Conservation (phyloP, 352 stramenopile genomes). For the Globisporangium middletonii region DNA sequence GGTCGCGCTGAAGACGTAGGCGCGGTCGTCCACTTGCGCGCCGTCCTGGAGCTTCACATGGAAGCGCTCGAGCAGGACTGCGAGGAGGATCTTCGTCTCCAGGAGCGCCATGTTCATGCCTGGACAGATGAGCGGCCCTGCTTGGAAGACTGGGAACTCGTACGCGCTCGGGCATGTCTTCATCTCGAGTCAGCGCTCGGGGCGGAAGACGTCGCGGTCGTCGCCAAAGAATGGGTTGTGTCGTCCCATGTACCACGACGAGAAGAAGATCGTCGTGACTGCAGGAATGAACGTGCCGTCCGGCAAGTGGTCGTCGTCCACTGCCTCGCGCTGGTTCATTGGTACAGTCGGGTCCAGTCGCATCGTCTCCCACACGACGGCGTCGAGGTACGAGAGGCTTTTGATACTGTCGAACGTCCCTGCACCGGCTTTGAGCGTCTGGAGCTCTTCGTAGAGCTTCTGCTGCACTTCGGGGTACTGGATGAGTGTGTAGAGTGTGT, state of each 20-base stretch:
- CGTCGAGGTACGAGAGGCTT: slow-evolving; percentile 57
- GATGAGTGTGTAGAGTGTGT: slow-evolving; percentile 38
- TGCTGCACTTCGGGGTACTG: slow-evolving; percentile 45
- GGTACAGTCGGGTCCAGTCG: slow-evolving; percentile 73
- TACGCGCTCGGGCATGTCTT: slow-evolving; percentile 47
- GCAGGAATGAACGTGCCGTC: slow-evolving; percentile 27
- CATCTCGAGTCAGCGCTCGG: slow-evolving; percentile 68
- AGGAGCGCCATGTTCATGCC: slow-evolving; percentile 71
- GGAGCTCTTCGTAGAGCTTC: slow-evolving; percentile 42
- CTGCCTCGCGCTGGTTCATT: slow-evolving; percentile 53
- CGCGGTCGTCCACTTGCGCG: slow-evolving; percentile 26
- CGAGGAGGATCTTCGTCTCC: slow-evolving; percentile 51
- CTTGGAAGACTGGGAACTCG: slow-evolving; percentile 72
- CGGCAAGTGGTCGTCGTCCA: slow-evolving; percentile 7
- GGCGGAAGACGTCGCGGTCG: slow-evolving; percentile 45
- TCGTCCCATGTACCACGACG: slow-evolving; percentile 73
- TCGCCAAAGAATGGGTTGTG: slow-evolving; percentile 23
- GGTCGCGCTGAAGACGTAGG: slow-evolving; percentile 39
- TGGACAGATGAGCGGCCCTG: slow-evolving; percentile 55
- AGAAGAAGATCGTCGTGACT: slow-evolving; percentile 60
- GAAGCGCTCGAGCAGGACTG: slow-evolving; percentile 32
- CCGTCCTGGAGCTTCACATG: slow-evolving; percentile 29
- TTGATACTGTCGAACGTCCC: slow-evolving; percentile 52
- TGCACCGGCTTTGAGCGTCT: slow-evolving; percentile 4
- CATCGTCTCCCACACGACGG: slow-evolving; percentile 62